These are phyloP conservation scores for Monosporascus sp. DNA, from an alignment of 2,329 filamentous ascomycete species.

Conservation along the genomic window DNA sequence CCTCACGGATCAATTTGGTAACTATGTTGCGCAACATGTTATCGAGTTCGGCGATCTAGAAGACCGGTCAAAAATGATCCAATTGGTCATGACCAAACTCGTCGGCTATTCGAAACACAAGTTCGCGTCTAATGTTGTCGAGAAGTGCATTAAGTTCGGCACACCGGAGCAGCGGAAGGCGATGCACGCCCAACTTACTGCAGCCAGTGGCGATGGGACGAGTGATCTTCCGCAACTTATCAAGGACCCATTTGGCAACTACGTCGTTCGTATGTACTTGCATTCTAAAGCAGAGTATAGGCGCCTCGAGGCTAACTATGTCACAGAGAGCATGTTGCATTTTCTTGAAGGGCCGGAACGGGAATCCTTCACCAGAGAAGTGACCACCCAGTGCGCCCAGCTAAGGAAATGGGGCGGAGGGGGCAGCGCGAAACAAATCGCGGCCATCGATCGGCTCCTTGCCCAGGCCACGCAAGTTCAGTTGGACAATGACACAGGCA, in stretches of 20 bases:
- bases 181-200: slow-evolving; percentile 61
- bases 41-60: slow-evolving; percentile 70
- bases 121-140: slow-evolving; percentile 94
- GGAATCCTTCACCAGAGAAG: slow-evolving; percentile 46
- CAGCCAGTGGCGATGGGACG: slow-evolving; percentile 57
- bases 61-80: slow-evolving; percentile 68
- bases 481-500: slow-evolving; percentile 1
- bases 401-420: slow-evolving; percentile 60
- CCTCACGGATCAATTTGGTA: slow-evolving; percentile 84
- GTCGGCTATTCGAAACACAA: slow-evolving; percentile 86
- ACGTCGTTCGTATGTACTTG: slow-evolving; percentile 81
- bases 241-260: slow-evolving; percentile 90
- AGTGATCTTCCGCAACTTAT: slow-evolving; percentile 71
- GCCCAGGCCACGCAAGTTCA: slow-evolving; percentile 7
- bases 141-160: slow-evolving; percentile 78
- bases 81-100: slow-evolving; percentile 65
- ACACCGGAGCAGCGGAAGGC: slow-evolving; percentile 61
- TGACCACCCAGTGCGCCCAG: slow-evolving; percentile 55
- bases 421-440: slow-evolving; percentile 49
- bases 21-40: slow-evolving; percentile 93
- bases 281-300: background rate
- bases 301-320: slow-evolving; percentile 19
- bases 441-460: slow-evolving; percentile 54
- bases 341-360: slow-evolving; percentile 56
- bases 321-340: slow-evolving; percentile 70